phyloP scores from a whole-genome alignment of 2,329 filamentous ascomycete species.

The Pseudocercospora fuligena region DNA sequence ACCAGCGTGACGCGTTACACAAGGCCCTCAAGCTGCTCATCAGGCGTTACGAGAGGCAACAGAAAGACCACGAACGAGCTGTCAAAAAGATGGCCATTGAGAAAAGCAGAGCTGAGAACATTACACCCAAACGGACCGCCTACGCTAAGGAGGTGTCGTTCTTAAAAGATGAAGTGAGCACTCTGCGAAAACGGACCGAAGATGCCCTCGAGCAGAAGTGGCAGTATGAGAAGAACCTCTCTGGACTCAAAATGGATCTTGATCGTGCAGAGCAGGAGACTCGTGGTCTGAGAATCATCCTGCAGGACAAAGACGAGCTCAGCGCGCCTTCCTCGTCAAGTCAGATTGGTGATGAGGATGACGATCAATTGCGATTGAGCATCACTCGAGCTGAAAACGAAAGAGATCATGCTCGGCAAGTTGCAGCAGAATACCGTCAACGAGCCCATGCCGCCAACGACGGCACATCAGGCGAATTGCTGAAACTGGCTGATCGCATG shows the following conservation, averaged over 20 bases:
- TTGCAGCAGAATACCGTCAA: slow-evolving; percentile 65
- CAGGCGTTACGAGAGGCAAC: slow-evolving; percentile 82
- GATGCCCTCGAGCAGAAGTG: slow-evolving; percentile 95
- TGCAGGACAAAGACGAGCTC: slow-evolving; percentile 79
- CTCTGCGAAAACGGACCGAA: slow-evolving; percentile 83
- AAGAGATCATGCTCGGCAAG: slow-evolving; percentile 71
- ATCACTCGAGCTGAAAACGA: slow-evolving; percentile 73
- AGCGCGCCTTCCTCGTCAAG: slow-evolving; percentile 65
- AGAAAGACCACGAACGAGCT: slow-evolving; percentile 80
- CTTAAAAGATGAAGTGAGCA: slow-evolving; percentile 81
- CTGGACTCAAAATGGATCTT: slow-evolving; percentile 91
- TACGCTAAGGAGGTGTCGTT: slow-evolving; percentile 83
- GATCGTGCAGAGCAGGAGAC: slow-evolving; percentile 96
- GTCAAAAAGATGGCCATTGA: slow-evolving; percentile 78
- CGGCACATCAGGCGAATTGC: slow-evolving; percentile 62
- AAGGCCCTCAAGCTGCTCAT: slow-evolving; percentile 82
- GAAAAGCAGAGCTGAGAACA: slow-evolving; percentile 70
- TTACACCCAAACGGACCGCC: slow-evolving; percentile 73
- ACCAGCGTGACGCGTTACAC: slow-evolving; percentile 91
- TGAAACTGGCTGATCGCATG: slow-evolving; percentile 74
- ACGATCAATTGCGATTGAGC: slow-evolving; percentile 63
- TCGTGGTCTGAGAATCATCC: slow-evolving; percentile 73
- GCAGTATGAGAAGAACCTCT: slow-evolving; percentile 89
- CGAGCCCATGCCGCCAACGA: slow-evolving; percentile 62
- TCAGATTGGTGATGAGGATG: slow-evolving; percentile 39